Evolutionary conservation across 2,329 filamentous ascomycete species (phyloP), one percentile per base, ranked within the genome.

Genomic region (Penicillium sp.): DNA sequence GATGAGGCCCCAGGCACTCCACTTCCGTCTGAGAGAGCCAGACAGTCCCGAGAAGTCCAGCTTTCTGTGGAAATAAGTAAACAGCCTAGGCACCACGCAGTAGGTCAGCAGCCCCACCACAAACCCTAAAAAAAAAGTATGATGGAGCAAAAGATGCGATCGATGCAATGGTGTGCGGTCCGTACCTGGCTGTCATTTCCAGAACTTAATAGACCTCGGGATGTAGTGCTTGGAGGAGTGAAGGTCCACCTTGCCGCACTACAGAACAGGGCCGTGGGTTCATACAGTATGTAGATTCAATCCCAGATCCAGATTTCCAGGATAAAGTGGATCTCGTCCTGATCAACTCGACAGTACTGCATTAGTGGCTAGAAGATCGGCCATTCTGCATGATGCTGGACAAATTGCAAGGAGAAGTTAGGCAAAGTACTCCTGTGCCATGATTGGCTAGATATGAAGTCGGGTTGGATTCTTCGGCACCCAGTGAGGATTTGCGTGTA

Each of bases 361-460:
- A 57, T 60, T 60, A 60, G 61, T 60, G 59, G 59, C 55, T 61
- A 42, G 39, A 47, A 49, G 62, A 67, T 67, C 64, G 59, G 49
- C 67, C 61, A 60, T 59, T 59, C 52, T 64, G 67, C 66, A 70
- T 66, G 54, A 66, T 56, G 62, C 68, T 69, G 62, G 65, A 52
- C 52, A 53, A 58, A 53, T 67, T 64, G 61, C 56, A 63, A 63
- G 60, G 38, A 48, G 58, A 52, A 63, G 50, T 43, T 31, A 59
- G 55, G 44, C 63, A 62, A 64, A 59, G 59, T 45, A 53, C 48
- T 56, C 55, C 13, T 3, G 8, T 9, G 27, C 9, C 3, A 14
- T 60, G 54, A 63, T 60, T 64, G 59, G 62, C 49, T 32, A 44
- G 48, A 46, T 36, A 31, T 32, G 27, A 5, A 40, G 39, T 21